Evolutionary conservation across 495 filamentous ascomycete genomes (phyloP), one percentile per base, ranked within the genome.

Genomic region (Hypoxylon subgilvum): DNA sequence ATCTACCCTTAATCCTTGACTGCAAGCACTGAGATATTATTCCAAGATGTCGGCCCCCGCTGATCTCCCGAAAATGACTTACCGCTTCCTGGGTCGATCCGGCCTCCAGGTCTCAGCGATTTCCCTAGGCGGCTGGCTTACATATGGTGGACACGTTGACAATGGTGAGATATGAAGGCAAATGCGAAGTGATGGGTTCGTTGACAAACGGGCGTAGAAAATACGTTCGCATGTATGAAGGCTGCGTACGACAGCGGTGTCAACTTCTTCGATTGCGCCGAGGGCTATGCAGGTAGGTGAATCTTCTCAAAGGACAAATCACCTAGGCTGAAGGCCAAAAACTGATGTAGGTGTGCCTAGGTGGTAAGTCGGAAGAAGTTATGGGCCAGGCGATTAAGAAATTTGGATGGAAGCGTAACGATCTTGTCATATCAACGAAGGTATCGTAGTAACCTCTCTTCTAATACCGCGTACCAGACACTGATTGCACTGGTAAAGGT

Each of bases 381-480:
- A 89, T 92, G 84, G 89, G 89, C 13, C 67, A 82, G 57, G 88
- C 87, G 1, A 88, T 84, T 66, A 80, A 76, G 72, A 79, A 82
- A 66, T 87, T 81, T 54, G 80, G 74, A 43, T 89, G 90, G 90
- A 88, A 88, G 60, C 79, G 89, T 32, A 88, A 88, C 69, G 89
- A 94, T 70, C 74, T 92, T 28, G 90, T 95, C 21, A 86, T 95
- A 61, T 89, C 85, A 36, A 93, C 90, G n/a, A 94, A 94, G 79
- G 80, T 88, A 71, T 46, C 45, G 13, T 31, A 32, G 17, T 10
- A 13, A 17, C 21, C 21, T 46, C 32, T 9, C n/a, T 25, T 17
- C 14, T 22, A 28, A 0, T 39, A 12, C 4, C 21, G 7, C 2
- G 23, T n/a, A 27, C 1, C 14, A 5, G 36, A n/a, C 4, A 25